A percentile compares a stretch with the other conserved stretches of the same genome.
Evolutionary conservation across 2,329 filamentous ascomycete genomes (phyloP).

Genomic region (Chaetomiaceae sp.): DNA sequence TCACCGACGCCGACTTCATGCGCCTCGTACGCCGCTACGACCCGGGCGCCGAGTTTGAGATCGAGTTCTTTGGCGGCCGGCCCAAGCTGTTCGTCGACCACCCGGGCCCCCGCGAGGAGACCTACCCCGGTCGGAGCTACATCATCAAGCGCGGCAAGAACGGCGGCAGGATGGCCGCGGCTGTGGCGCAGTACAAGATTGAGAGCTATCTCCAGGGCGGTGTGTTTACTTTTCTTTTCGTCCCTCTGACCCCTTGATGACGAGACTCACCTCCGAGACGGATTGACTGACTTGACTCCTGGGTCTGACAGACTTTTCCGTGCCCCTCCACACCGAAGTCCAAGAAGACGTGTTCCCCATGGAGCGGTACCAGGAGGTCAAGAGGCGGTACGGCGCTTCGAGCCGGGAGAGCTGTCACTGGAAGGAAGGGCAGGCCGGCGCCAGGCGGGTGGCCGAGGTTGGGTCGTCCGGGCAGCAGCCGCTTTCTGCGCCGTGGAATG

Average conservation of each 20-base stretch:
- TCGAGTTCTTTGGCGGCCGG: conserved; percentile 22
- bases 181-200: conserved; percentile 17
- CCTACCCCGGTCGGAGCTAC: conserved; percentile 16
- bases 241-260: too few species aligned
- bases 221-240: background rate
- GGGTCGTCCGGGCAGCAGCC: conserved; percentile 8
- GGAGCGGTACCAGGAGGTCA: conserved; percentile 19
- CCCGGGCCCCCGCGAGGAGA: conserved; percentile 2
- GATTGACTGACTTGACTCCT: background rate
- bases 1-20: conserved; percentile 18
- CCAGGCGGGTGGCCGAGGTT: conserved; percentile 8
- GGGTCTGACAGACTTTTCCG: conserved; percentile 17
- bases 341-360: conserved; percentile 12
- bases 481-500: conserved; percentile 18
- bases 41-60: conserved; percentile 21
- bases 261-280: too few species aligned
- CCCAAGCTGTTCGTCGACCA: conserved; percentile 21
- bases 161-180: conserved; percentile 16
- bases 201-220: conserved; percentile 22
- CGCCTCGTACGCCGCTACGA: conserved; percentile 20
- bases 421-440: conserved; percentile 6
- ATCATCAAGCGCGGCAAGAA: conserved; percentile 15
- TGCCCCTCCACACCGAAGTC: conserved; percentile 18
- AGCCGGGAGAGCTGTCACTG: conserved; percentile 8
- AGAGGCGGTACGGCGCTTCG: conserved; percentile 9